Evolutionary conservation across 1,284 basidiomycete genomes (phyloP), one percentile per base, ranked within the genome.

Genomic region (Trametes pubescens): DNA sequence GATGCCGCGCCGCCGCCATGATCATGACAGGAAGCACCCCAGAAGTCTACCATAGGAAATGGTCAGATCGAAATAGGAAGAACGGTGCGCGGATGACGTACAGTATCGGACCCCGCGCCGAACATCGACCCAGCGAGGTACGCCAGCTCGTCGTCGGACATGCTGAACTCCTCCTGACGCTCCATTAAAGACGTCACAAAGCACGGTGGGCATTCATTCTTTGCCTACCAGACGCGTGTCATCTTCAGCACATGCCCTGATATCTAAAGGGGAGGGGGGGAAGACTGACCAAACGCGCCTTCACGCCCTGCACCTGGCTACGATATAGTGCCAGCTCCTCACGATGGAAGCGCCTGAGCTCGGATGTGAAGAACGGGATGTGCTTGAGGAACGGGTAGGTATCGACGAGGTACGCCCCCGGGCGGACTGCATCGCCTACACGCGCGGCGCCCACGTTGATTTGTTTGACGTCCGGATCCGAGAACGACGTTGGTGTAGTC

Each of bases 41-140:
- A 0, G 85, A 82, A 4, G 83, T 88, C 75, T 84, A 21, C 14
- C 18, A n/a, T 16, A 9, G 13, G 1, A 6, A 4, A 34, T 22
- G 9, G 40, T 61, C 22, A 52, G 46, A 21, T 13, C n/a, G 35
- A 18, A 14, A 48, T 44, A 18, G 37, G 1, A 3, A 9, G 38
- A n/a, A 5, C 26, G 18, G 4, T n/a, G 32, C 2, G 7, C 14
- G 18, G 1, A 51, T 7, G 16, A 32, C 40, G 3, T 13, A 83
- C 83, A n/a, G 87, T 89, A 59, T 88, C 88, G 2, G 82, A 83
- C 6, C 87, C 88, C 0, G 87, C 88, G 43, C 86, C 88, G 60
- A 88, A 89, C 77, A 89, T 82, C 8, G 82, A 82, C 0, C 89
- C 88, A 0, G 83, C 84, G 3, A 90, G 78, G 70, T 86, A 90